Conservation (phyloP, 2,329 filamentous ascomycete genomes). For the Cordyceps cateniannulata region DNA sequence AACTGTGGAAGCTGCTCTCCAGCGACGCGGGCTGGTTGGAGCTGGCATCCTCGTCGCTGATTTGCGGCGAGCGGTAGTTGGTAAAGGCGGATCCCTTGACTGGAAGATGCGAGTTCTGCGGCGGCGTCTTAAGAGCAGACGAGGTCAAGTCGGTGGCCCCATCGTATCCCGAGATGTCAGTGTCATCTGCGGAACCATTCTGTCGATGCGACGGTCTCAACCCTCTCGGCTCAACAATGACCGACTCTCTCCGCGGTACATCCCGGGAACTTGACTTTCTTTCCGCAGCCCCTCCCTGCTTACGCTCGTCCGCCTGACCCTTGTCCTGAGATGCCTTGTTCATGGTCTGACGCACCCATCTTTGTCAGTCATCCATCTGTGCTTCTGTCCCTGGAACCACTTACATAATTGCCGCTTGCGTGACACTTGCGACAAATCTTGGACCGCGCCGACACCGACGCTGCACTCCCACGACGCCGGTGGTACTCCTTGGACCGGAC, state of each 20-base stretch:
- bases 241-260: no score
- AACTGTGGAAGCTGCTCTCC: constrained; percentile 19
- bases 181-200: background rate
- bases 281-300: background rate
- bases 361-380: background rate
- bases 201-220: background rate
- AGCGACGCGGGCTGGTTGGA: background rate
- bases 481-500: constrained; percentile 35
- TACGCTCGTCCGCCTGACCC: background rate
- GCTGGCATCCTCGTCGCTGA: background rate
- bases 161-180: background rate
- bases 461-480: background rate
- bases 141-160: background rate
- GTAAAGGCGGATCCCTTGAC: background rate
- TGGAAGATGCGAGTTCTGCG: background rate
- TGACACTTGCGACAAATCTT: constrained; percentile 8
- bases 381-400: no score
- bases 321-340: background rate
- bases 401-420: background rate
- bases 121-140: background rate
- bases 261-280: background rate
- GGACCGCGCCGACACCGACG: background rate
- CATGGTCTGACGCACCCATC: background rate
- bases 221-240: background rate
- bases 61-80: background rate